Evolutionary conservation across 1,284 basidiomycete species (phyloP), one percentile per base, ranked within the genome.

Genomic region (Cryptococcus maquisensis): DNA sequence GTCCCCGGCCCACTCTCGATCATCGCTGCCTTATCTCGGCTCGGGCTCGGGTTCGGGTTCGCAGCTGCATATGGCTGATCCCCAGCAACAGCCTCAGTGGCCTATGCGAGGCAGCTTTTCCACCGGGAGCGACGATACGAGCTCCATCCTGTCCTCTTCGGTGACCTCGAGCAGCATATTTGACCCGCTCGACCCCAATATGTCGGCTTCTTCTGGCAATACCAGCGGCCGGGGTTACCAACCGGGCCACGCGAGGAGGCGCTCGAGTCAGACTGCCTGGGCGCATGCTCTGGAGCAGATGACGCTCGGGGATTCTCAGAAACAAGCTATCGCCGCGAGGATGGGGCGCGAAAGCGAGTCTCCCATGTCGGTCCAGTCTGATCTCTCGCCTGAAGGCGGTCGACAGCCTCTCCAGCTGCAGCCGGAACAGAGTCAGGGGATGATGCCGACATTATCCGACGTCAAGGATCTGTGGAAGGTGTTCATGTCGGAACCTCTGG

Each of bases 391-490:
- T 13, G 57, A 62, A 18, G 8, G 52, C 49, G 16, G 52, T 24
- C 49, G n/a, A 51, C 52, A n/a, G 36, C 12, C 47, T 18, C 43
- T 20, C 15, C 40, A 7, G 21, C 32, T 21, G 18, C 16, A 44
- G 15, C 24, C 24, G 43, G 23, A 44, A n/a, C n/a, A n/a, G 43
- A 16, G 24, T 23, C 43, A 23, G 39, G 13, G 9, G 3, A 40
- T 32, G 3, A 24, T 64, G 28, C 65, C 67, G 4, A 68, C 60
- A 48, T 54, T 66, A 42, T 55, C 56, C 4, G 72, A 73, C 42
- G 61, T 68, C 40, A 71, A 71, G 54, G 69, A 71, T 57, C 52
- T 73, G 6, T 75, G 73, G 73, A 66, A 69, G 49, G 28, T 69
- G 39, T 75, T 71, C 62, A 68, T 75, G 61, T 44, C 63, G 5